Evolutionary conservation across 2,329 filamentous ascomycete genomes (phyloP).

Genomic region (Nakataea oryzae): DNA sequence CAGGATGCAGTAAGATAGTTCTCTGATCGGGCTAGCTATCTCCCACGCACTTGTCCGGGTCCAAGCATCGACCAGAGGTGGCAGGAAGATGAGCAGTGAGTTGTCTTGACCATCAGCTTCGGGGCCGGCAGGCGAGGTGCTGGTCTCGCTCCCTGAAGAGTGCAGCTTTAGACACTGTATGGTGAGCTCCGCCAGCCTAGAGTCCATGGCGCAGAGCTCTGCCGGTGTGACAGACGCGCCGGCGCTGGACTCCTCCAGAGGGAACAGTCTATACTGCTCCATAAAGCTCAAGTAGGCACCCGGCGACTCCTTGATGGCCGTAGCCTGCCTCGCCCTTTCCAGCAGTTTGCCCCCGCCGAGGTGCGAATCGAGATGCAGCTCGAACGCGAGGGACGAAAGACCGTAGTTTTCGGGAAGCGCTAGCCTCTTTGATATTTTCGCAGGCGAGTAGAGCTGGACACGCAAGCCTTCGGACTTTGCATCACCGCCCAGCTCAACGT

Average conservation of each 20-base stretch:
- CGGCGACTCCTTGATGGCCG: conserved; percentile 6
- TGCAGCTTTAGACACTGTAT: conserved; percentile 11
- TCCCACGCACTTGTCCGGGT: conserved; percentile 26
- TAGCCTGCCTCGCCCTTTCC: conserved; percentile 11
- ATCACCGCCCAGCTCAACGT: conserved; percentile 35
- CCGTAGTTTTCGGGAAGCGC: conserved; percentile 12
- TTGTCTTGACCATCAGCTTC: conserved; percentile 11
- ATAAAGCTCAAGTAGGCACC: conserved; percentile 16
- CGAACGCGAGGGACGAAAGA: conserved; percentile 19
- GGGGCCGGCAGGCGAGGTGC: background rate
- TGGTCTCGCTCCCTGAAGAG: background rate
- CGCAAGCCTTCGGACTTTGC: conserved; percentile 6
- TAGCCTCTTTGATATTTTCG: conserved; percentile 14
- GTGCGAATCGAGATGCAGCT: conserved; percentile 17
- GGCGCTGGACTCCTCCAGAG: conserved; percentile 8
- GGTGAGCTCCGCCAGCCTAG: conserved; percentile 15
- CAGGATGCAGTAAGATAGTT: conserved; percentile 24
- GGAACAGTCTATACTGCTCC: conserved; percentile 10
- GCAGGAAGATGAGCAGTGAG: conserved; percentile 27
- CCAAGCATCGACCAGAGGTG: conserved; percentile 27
- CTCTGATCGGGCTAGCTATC: conserved; percentile 21
- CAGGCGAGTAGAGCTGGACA: conserved; percentile 12
- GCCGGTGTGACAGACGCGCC: background rate
- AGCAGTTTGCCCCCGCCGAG: conserved; percentile 12
- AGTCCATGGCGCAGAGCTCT: conserved; percentile 13